A percentile compares a stretch with the other conserved stretches of the same genome.
These are phyloP conservation scores for Gymnopilus junonius DNA, from an alignment of 768 basidiomycete genomes.

Conservation along the genomic window DNA sequence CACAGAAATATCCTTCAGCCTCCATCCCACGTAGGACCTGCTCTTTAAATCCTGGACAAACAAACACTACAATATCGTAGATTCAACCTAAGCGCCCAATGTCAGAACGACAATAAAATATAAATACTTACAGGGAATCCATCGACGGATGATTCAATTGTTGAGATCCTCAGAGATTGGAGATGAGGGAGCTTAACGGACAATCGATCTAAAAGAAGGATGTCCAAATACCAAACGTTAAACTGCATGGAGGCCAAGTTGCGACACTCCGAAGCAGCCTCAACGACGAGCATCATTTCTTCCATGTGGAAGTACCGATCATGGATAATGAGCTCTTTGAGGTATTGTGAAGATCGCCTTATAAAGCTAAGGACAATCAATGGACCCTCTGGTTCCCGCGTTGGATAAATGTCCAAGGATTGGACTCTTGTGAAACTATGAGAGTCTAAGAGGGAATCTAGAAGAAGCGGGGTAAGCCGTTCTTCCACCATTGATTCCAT, in stretches of 20 bases:
- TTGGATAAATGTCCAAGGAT: conserved; percentile 44
- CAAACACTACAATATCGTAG: conserved; percentile 16
- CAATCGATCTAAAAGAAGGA: conserved; percentile 37
- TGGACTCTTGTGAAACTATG: conserved; percentile 32
- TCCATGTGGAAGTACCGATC: conserved; percentile 42
- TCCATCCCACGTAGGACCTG: conserved; percentile 35
- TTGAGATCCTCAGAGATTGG: conserved; percentile 30
- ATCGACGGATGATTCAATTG: conserved; percentile 27
- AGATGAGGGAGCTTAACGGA: conserved; percentile 33
- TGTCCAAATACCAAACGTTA: conserved; percentile 34
- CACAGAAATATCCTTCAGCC: conserved; percentile 38
- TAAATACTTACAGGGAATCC: conserved; percentile 13
- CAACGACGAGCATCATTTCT: conserved; percentile 32
- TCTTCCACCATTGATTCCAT: conserved; percentile 26
- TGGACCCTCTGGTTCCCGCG: conserved; percentile 34
- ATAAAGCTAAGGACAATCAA: conserved; percentile 35
- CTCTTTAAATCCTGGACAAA: conserved; percentile 28
- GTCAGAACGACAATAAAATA: not conserved
- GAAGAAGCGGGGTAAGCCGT: conserved; percentile 31
- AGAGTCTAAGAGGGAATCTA: conserved; percentile 26
- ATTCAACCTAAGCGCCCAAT: not conserved
- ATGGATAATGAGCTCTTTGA: conserved; percentile 39
- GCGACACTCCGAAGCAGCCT: conserved; percentile 26
- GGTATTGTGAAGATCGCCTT: conserved; percentile 31
- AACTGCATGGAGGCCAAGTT: conserved; percentile 34